A percentile compares a stretch with the other conserved stretches of the same genome.
These are phyloP conservation scores for Priceomyces melissophilus DNA, from an alignment of 805 yeast species.

Conservation along the genomic window DNA sequence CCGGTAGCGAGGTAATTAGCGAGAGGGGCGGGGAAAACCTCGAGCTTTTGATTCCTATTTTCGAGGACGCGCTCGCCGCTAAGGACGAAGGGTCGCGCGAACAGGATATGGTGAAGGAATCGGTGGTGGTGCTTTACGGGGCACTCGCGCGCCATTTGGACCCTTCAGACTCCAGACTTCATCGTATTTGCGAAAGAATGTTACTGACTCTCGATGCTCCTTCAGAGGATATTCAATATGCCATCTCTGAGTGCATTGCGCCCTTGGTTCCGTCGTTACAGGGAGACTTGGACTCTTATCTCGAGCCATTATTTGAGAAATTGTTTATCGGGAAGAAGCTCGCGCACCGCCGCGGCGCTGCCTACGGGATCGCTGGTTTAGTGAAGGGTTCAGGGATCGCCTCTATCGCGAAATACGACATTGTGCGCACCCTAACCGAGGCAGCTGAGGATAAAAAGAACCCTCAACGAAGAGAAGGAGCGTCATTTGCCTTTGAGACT, in stretches of 20 bases:
- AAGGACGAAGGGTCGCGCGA: slow-evolving; percentile 43
- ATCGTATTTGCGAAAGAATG: slow-evolving; percentile 63
- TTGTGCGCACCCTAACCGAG: slow-evolving; percentile 68
- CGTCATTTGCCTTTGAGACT: slow-evolving; percentile 80
- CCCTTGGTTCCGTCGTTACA: slow-evolving; percentile 68
- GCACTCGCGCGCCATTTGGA: slow-evolving; percentile 83
- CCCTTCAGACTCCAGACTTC: slow-evolving; percentile 61
- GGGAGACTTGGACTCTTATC: slow-evolving; percentile 47
- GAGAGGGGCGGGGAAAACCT: slow-evolving; percentile 62
- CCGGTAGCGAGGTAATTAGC: slow-evolving; percentile 75
- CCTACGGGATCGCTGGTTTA: slow-evolving; percentile 92
- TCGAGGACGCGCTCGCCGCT: slow-evolving; percentile 63
- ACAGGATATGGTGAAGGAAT: slow-evolving; percentile 68
- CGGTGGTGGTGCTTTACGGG: slow-evolving; percentile 85
- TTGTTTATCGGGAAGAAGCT: slow-evolving; percentile 50
- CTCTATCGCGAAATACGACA: slow-evolving; percentile 69
- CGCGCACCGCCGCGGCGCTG: slow-evolving; percentile 83
- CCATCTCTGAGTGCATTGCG: slow-evolving; percentile 81
- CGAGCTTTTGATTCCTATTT: slow-evolving; percentile 76
- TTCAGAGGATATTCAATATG: slow-evolving; percentile 84
- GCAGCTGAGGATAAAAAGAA: slow-evolving; percentile 88
- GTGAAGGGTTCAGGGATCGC: slow-evolving; percentile 87
- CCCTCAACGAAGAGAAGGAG: slow-evolving; percentile 76
- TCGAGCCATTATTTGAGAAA: slow-evolving; percentile 57
- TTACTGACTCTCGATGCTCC: slow-evolving; percentile 78